phyloP scores from a whole-genome alignment of 257 asterid species.

The Rauvolfia tetraphylla region DNA sequence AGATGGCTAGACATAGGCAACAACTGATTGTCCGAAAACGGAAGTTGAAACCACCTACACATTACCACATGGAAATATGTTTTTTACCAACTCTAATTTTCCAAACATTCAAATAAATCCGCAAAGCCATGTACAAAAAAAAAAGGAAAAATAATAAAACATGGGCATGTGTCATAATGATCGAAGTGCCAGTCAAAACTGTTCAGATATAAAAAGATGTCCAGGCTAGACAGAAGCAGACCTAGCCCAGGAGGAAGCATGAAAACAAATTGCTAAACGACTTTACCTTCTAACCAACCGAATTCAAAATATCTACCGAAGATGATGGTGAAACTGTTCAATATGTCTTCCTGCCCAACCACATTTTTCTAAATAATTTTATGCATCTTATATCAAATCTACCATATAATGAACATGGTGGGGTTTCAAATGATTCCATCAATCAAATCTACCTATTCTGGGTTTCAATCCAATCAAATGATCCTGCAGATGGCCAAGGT shows the following conservation, averaged over 20 bases:
- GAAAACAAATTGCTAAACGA: too few species aligned
- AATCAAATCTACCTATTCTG: background rate
- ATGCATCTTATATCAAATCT: background rate
- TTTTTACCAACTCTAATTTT: too few species aligned
- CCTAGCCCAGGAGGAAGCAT: too few species aligned
- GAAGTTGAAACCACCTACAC: too few species aligned
- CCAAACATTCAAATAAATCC: background rate
- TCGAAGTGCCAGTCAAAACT: too few species aligned
- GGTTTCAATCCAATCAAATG: too few species aligned
- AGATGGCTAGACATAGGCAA: too few species aligned
- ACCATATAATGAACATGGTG: background rate
- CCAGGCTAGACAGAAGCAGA: background rate
- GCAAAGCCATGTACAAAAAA: background rate
- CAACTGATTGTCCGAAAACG: background rate
- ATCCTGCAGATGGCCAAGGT: background rate
- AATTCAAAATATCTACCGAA: background rate
- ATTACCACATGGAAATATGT: too few species aligned
- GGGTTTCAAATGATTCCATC: background rate
- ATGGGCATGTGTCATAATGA: too few species aligned
- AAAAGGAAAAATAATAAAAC: too few species aligned
- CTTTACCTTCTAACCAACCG: too few species aligned
- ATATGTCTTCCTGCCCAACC: background rate
- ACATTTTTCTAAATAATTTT: background rate
- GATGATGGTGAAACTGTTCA: background rate
- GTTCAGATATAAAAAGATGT: too few species aligned